phyloP scores from a whole-genome alignment of 2,329 filamentous ascomycete genomes.

The Tolypocladium cylindrosporum region DNA sequence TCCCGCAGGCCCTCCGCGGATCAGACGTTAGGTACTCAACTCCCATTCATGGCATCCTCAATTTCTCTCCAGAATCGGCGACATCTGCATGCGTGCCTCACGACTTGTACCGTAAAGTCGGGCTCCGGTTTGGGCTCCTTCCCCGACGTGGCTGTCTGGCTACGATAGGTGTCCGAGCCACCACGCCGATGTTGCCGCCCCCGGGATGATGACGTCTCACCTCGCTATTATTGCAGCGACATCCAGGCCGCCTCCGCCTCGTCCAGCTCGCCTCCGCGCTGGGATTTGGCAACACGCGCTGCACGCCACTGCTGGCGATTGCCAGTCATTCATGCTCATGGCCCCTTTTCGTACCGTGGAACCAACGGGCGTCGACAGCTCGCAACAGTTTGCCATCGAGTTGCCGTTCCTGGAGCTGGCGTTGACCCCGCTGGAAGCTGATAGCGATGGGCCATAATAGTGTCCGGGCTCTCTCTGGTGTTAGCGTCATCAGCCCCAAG shows the following conservation, averaged over 20 bases:
- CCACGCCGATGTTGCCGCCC: neutral
- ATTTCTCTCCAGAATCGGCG: neutral
- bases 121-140: neutral
- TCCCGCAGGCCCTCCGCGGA: neutral
- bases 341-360: too few relatives aligned
- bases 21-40: neutral
- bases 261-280: neutral
- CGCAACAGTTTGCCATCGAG: neutral
- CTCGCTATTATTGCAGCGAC: neutral
- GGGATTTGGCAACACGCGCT: neutral
- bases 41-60: neutral
- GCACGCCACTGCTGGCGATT: neutral
- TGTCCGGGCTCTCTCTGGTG: neutral
- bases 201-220: conserved; percentile 2
- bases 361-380: neutral
- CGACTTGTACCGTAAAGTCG: neutral
- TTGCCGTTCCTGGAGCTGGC: neutral
- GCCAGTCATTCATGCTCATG: neutral
- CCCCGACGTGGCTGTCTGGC: neutral
- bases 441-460: neutral
- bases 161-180: neutral
- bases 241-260: neutral
- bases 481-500: neutral
- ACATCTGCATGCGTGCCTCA: neutral
- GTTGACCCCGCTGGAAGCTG: neutral